Evolutionary conservation across 176 grass and related monocot species (phyloP), one percentile per base, ranked within the genome.

Genomic region (Cocos nucifera): DNA sequence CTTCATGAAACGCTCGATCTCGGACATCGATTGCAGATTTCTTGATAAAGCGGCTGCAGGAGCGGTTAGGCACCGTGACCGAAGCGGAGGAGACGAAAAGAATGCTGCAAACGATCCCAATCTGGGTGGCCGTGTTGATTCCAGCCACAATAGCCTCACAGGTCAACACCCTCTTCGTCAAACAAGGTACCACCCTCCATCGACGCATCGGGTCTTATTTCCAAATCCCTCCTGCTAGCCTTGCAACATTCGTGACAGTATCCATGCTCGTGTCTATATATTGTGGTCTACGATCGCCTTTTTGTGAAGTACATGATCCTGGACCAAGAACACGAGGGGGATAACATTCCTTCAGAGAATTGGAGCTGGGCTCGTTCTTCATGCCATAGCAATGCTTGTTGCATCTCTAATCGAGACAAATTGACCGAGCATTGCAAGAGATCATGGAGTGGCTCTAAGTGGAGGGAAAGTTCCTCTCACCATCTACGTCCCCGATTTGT

Each of bases 51-150:
- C 62, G 17, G 62, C 39, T 2, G 44, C 24, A 9, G 23, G 18
- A 4, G 22, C 22, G 15, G 62, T 24, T 32, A 24, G n/a, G 22
- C 51, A 56, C 65, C 0, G 65, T 67, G 17, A 56, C 65, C 17
- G 51, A 67, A 20, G 65, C 39, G n/a, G 65, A 67, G 26, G 65
- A 67, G n/a, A 56, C 65, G 9, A 54, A 67, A 28, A 51, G 20
- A 2, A 67, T 67, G 24, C 5, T 67, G 2, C 65, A 26, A 0
- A 6, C 55, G 4, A 16, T 67, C 4, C 65, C 65, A 8, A 35
- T 67, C 6, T 67, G 23, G 17, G 3, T 67, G 4, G 26, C 50
- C 16, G 15, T 6, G 15, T 4, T 67, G 0, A 15, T 67, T 10
- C 65, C 65, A 7, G 7, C 24, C 1, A 15, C 26, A 0, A 7